Evolutionary conservation across 371 early-diverging fungal species (phyloP), one percentile per base, ranked within the genome.

Genomic region (Mucor velutinosus): DNA sequence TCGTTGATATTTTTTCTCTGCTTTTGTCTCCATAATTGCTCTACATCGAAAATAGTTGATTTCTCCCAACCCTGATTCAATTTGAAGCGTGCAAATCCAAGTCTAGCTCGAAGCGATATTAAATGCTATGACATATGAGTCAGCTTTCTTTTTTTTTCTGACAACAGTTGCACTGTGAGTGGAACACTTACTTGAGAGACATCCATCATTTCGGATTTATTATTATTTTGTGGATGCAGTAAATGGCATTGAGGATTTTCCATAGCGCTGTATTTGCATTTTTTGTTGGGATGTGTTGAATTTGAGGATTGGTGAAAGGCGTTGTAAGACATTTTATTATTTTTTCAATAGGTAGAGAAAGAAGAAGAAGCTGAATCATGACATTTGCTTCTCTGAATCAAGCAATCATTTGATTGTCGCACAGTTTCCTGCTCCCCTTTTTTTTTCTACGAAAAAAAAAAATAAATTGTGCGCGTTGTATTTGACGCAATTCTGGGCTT

Each of bases 21-120:
- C 17, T 68, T 49, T 51, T 76, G 66, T 58, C 71, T 77, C 81
- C 81, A 80, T 19, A 77, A 29, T 21, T 66, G 64, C 47, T 80
- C 78, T 11, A 80, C 75, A 53, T 80, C 81, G 8, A 67, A 27
- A 35, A 80, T 49, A 1, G 78, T 76, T 57, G 64, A 77, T 7
- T 61, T 72, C 65, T 77, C 76, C 81, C 81, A 80, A 17, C 81
- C 81, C 32, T 80, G 67, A 14, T 65, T 73, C 45, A 80, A 47
- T 49, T 80, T 80, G 68, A 80, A 80, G n/a, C 72, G 71, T 23
- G 81, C 81, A 71, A 80, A 76, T 25, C 69, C 69, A 30, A 80
- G 69, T 19, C 81, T 62, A 17, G 76, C 69, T 67, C 69, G 77
- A 11, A 80, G 64, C 23, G 69, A 65, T 23, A 60, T 56, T 19